Conservation (phyloP, 805 yeast genomes). For the Saccharomyces eubayanus region DNA sequence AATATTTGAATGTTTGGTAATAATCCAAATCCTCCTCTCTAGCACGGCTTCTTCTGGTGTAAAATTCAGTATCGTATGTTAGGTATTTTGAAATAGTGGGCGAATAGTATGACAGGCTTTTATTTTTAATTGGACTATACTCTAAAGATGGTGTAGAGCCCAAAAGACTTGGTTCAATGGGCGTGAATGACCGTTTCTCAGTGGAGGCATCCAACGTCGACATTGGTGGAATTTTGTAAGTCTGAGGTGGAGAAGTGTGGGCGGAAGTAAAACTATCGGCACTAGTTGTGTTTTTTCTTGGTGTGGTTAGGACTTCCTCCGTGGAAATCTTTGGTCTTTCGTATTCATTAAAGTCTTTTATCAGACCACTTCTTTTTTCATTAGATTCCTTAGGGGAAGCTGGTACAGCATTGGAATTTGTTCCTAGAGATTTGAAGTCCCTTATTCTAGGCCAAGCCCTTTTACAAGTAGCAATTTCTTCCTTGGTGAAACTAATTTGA, state of each 20-base stretch:
- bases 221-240: background rate
- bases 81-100: slow-evolving; percentile 25
- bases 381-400: slow-evolving; percentile 6
- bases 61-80: slow-evolving; percentile 24
- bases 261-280: background rate
- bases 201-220: slow-evolving; percentile 1
- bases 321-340: background rate
- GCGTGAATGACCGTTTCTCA: slow-evolving; percentile 6
- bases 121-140: slow-evolving; percentile 22
- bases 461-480: slow-evolving; percentile 62
- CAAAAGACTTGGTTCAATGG: slow-evolving; percentile 3
- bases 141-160: slow-evolving; percentile 14
- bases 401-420: slow-evolving; percentile 24
- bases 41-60: slow-evolving; percentile 23
- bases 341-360: slow-evolving; percentile 17
- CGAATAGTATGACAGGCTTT: slow-evolving; percentile 28
- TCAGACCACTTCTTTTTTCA: slow-evolving; percentile 11
- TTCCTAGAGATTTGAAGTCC: slow-evolving; percentile 54
- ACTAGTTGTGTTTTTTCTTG: background rate
- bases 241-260: background rate
- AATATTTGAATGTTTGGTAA: slow-evolving; percentile 18
- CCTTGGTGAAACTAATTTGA: slow-evolving; percentile 48
- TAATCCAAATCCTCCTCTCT: slow-evolving; percentile 19
- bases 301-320: background rate
- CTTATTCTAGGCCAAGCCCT: slow-evolving; percentile 60